A percentile compares a stretch with the other conserved stretches of the same genome.
These are phyloP conservation scores for Flaveria robusta DNA, from an alignment of 129 eudicot species.

Conservation along the genomic window DNA sequence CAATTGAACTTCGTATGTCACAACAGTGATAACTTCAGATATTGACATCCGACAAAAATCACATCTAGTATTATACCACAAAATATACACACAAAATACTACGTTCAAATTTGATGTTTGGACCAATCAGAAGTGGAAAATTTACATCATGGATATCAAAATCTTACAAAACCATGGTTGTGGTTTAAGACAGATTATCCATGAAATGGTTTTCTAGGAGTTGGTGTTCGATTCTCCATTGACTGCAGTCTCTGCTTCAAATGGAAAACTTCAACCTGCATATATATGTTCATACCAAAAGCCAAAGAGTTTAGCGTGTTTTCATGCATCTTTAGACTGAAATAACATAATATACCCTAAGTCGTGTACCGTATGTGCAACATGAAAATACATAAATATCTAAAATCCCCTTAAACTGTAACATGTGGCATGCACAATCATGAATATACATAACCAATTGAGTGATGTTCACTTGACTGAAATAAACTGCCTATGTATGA, in stretches of 20 bases:
- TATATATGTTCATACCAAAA: slow-evolving; percentile 8
- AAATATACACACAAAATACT: neutral
- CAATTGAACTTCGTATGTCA: neutral
- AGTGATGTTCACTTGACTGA: neutral
- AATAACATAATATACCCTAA: too few relatives aligned
- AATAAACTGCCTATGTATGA: neutral
- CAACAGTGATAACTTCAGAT: neutral
- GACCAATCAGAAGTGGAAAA: slow-evolving; percentile 6
- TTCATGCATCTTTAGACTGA: neutral
- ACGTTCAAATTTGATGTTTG: neutral
- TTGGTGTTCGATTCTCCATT: slow-evolving; percentile 78
- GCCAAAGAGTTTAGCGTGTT: neutral
- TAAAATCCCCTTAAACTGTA: slow-evolving; percentile 14
- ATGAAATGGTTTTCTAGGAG: slow-evolving; percentile 86
- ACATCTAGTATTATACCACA: neutral
- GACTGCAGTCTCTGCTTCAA: slow-evolving; percentile 92
- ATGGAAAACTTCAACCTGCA: slow-evolving; percentile 94
- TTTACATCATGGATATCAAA: slow-evolving; percentile 30
- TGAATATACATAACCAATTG: neutral
- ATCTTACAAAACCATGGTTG: slow-evolving; percentile 9
- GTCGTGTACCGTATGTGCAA: too few relatives aligned
- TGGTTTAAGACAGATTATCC: slow-evolving; percentile 29
- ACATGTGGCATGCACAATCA: neutral
- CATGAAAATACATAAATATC: neutral
- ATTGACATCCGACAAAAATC: neutral